These are phyloP conservation scores for Baeospora myosura DNA, from an alignment of 1,284 basidiomycete species.

Conservation along the genomic window DNA sequence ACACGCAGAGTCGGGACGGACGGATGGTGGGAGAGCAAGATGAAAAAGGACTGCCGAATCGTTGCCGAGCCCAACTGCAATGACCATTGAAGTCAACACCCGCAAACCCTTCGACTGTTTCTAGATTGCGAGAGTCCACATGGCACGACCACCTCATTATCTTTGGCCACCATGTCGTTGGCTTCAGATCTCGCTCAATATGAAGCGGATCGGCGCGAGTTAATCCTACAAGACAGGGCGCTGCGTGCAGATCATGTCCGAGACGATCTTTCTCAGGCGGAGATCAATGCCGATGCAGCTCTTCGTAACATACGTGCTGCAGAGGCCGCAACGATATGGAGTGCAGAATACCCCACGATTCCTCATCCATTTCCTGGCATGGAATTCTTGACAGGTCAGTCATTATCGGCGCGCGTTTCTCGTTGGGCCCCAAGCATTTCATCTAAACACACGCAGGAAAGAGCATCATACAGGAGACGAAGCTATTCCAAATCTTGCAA, in stretches of 20 bases:
- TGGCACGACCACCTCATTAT: too few relatives aligned
- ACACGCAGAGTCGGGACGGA: too few relatives aligned
- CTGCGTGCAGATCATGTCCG: conserved; percentile 31
- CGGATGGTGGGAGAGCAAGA: too few relatives aligned
- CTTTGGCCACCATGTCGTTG: not conserved
- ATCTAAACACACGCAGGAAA: conserved; percentile 34
- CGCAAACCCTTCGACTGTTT: too few relatives aligned
- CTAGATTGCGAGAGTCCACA: too few relatives aligned
- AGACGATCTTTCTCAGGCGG: conserved; percentile 26
- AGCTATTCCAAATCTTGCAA: conserved; percentile 49
- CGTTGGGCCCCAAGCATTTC: not conserved
- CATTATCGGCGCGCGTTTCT: not conserved
- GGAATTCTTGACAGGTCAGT: conserved; percentile 62
- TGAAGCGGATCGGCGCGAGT: conserved; percentile 24
- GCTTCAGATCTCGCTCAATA: conserved; percentile 9
- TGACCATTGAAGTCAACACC: too few relatives aligned
- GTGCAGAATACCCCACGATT: conserved; percentile 39
- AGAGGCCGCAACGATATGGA: conserved; percentile 58
- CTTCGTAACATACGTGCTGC: conserved; percentile 42
- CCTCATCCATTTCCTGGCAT: conserved; percentile 67
- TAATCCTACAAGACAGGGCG: conserved; percentile 38
- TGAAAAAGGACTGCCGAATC: too few relatives aligned
- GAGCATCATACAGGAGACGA: conserved; percentile 49
- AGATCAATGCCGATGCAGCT: conserved; percentile 48
- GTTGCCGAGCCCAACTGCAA: too few relatives aligned